Evolutionary conservation across 495 filamentous ascomycete species (phyloP).

Genomic region (Lasiosphaeriaceae sp.): DNA sequence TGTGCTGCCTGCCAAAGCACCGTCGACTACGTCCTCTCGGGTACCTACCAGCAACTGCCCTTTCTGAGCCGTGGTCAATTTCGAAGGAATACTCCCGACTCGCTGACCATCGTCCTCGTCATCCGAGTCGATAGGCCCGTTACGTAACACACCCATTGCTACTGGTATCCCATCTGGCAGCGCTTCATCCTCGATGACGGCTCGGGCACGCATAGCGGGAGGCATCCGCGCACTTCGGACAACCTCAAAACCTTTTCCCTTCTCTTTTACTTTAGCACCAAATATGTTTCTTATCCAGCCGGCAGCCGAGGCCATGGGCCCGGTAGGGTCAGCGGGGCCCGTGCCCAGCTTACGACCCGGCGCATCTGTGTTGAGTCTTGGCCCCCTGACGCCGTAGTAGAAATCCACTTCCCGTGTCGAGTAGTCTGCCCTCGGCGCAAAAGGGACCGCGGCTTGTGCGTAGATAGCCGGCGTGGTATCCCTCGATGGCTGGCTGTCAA

Average conservation of each 20-base stretch:
- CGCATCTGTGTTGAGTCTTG: constrained; percentile 74
- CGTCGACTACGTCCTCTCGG: constrained; percentile 34
- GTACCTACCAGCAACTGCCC: constrained; percentile 37
- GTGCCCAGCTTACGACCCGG: constrained; percentile 84
- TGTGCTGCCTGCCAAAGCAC: constrained; percentile 29
- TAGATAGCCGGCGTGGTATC: constrained; percentile 40
- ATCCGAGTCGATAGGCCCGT: constrained; percentile 57
- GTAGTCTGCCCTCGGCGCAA: constrained; percentile 67
- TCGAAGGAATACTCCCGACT: constrained; percentile 18
- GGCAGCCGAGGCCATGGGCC: constrained; percentile 79
- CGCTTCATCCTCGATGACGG: constrained; percentile 13
- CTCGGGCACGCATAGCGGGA: constrained; percentile 47
- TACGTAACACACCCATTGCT: constrained; percentile 52
- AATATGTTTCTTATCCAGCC: constrained; percentile 82
- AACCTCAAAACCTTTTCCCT: constrained; percentile 92
- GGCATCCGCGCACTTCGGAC: constrained; percentile 78
- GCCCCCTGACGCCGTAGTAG: constrained; percentile 87
- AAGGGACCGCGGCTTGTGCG: constrained; percentile 19
- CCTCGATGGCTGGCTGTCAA: constrained; percentile 38
- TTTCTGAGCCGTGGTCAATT: constrained; percentile 33
- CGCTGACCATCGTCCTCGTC: constrained; percentile 44
- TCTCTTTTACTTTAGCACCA: constrained; percentile 80
- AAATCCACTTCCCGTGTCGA: constrained; percentile 90
- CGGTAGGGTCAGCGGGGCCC: constrained; percentile 90
- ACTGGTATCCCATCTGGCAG: constrained; percentile 53